These are phyloP conservation scores for Phtheirospermum japonicum DNA, from an alignment of 257 asterid species.

Conservation along the genomic window DNA sequence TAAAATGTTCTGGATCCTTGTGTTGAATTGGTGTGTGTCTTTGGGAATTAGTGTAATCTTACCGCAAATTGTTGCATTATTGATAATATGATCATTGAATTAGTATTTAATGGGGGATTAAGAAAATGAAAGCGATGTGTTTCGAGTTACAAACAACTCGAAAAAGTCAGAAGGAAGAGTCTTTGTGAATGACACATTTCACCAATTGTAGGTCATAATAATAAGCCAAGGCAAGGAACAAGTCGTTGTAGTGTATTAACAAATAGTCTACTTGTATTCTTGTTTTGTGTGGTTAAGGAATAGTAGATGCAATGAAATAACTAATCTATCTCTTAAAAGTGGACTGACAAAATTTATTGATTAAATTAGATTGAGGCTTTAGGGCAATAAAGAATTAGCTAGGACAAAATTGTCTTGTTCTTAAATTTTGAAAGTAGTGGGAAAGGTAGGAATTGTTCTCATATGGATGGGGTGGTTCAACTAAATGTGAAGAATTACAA, in stretches of 20 bases:
- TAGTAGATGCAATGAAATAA: slow-evolving; percentile 12
- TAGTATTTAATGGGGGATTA: slow-evolving; percentile 20
- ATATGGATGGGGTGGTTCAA: slow-evolving; percentile 40
- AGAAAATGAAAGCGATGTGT: slow-evolving; percentile 23
- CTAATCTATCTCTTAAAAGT: background rate
- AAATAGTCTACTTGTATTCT: too few relatives aligned
- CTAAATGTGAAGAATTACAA: slow-evolving; percentile 27
- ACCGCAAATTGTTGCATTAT: slow-evolving; percentile 10
- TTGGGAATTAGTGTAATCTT: slow-evolving; percentile 1
- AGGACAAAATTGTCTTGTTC: background rate
- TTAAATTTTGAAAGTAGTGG: slow-evolving; percentile 10
- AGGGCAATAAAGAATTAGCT: background rate
- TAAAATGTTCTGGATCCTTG: background rate
- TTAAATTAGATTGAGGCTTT: background rate
- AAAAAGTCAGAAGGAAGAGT: slow-evolving; percentile 46
- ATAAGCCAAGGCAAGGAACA: slow-evolving; percentile 16
- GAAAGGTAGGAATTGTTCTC: slow-evolving; percentile 8
- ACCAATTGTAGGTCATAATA: slow-evolving; percentile 23
- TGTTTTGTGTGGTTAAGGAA: background rate
- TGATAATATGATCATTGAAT: slow-evolving; percentile 16
- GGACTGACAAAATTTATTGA: background rate
- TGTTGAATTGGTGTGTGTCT: slow-evolving; percentile 29
- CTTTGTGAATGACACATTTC: slow-evolving; percentile 25
- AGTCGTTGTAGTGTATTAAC: slow-evolving; percentile 25
- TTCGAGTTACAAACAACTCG: slow-evolving; percentile 28